phyloP scores from a whole-genome alignment of 129 eudicot genomes.

The Saposhnikovia divaricata region DNA sequence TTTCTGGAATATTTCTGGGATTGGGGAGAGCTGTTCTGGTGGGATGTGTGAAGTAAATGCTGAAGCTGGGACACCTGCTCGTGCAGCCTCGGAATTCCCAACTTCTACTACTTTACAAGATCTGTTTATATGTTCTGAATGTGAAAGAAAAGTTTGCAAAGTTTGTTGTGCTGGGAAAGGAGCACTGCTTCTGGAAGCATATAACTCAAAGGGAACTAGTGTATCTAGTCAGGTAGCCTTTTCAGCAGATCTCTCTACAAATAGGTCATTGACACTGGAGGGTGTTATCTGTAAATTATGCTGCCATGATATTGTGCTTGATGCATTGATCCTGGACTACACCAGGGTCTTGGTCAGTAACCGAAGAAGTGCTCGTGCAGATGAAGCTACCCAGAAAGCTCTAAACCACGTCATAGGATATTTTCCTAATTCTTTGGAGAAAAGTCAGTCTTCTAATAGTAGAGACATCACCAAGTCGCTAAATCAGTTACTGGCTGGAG shows the following conservation, averaged over 20 bases:
- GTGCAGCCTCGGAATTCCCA: constrained; percentile 23
- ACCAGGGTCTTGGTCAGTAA: constrained; percentile 66
- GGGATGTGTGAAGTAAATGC: constrained; percentile 73
- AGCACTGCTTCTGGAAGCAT: constrained; percentile 57
- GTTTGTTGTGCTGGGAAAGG: constrained; percentile 94
- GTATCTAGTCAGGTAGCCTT: constrained; percentile 47
- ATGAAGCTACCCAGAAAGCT: constrained; percentile 56
- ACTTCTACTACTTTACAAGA: constrained; percentile 27
- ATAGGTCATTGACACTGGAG: constrained; percentile 43
- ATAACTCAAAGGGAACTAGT: constrained; percentile 30
- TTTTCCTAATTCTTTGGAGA: constrained; percentile 29
- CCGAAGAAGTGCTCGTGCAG: constrained; percentile 60
- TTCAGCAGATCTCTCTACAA: constrained; percentile 34
- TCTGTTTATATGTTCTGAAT: constrained; percentile 48
- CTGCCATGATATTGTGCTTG: constrained; percentile 67
- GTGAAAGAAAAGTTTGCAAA: constrained; percentile 71
- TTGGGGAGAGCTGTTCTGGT: constrained; percentile 67
- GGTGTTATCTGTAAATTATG: constrained; percentile 76
- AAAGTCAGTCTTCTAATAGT: constrained; percentile 23
- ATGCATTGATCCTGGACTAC: constrained; percentile 77
- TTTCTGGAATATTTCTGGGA: constrained; percentile 75
- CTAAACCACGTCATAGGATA: constrained; percentile 47
- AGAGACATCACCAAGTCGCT: constrained; percentile 20
- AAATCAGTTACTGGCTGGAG: constrained; percentile 51
- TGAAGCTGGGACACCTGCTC: constrained; percentile 29